Evolutionary conservation across 257 asterid species (phyloP), one percentile per base, ranked within the genome.

Genomic region (Pogostemon cablin): DNA sequence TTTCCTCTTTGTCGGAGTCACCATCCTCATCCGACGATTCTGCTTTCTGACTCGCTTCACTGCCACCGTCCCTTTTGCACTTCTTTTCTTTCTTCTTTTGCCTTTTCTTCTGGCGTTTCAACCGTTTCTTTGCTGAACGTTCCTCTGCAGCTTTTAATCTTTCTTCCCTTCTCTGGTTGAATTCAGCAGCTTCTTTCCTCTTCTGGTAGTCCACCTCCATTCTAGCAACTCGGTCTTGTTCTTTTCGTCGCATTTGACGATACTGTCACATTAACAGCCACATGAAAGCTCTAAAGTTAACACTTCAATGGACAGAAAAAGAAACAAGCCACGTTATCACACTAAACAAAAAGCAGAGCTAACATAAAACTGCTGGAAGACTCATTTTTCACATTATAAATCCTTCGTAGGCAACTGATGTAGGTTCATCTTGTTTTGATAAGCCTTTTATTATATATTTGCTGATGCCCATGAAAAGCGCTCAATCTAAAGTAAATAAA

Each of bases 231-330:
- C 98, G 84, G 47, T 93, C 98, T 80, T 93, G 98, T 77, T 93
- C 97, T 80, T 88, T 93, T 54, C 96, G 83, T 80, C 98, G 86
- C 98, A 93, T 93, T 83, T 93, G 98, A 25, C 97, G 93, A 81
- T 93, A 90, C 97, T 90, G 86, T 69, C 61, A 54, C 72, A 78
- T 49, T 8, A 60, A 81, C 3, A 50, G 37, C 35, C 41, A 69
- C 68, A 77, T 52, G 11, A 35, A 56, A 48, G 32, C 49, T 50
- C 4, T 35, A 2, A 60, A 52, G 65, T 64, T 6, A 59, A 47
- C 54, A 38, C 32, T 17, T 35, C 34, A 62, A 17, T 49, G 7
- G 6, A 62, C 10, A 68, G 55, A 34, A 39, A 35, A 60, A 35
- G 12, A 47, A 59, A 5, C 8, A 54, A 20, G 15, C 59, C 5